A percentile compares a stretch with the other conserved stretches of the same genome.
Evolutionary conservation across 345 rosid species (phyloP).

Genomic region (Eucalyptus shirleyi): DNA sequence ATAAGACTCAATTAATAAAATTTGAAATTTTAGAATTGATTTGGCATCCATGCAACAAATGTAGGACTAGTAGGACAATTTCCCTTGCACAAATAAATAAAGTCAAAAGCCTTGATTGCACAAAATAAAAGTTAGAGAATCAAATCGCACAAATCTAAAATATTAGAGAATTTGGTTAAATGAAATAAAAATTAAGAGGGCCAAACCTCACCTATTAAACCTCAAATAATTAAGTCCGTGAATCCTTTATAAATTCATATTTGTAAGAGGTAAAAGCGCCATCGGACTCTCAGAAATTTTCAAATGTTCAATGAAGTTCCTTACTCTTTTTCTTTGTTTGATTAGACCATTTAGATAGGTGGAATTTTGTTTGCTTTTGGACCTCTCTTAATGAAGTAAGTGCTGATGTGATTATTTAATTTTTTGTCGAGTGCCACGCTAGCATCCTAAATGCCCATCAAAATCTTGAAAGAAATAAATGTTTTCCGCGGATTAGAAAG

Average conservation of each 20-base stretch:
- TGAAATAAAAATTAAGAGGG: not conserved
- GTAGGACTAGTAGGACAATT: not conserved
- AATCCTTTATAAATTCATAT: not conserved
- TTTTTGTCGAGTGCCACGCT: not conserved
- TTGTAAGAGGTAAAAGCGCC: not conserved
- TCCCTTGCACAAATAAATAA: not conserved
- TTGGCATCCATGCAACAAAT: accelerated
- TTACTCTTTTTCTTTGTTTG: too few relatives aligned
- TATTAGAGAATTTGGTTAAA: not conserved
- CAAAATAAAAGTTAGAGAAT: not conserved
- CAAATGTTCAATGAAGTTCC: not conserved
- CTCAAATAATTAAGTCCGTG: not conserved
- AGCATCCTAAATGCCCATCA: not conserved
- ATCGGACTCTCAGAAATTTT: not conserved
- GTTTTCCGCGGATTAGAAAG: not conserved
- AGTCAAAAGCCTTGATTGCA: not conserved
- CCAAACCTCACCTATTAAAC: not conserved
- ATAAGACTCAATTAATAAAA: not conserved
- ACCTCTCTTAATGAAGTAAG: not conserved
- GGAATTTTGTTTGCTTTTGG: not conserved
- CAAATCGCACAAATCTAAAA: too few relatives aligned
- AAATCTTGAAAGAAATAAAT: too few relatives aligned
- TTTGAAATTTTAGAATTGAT: too few relatives aligned
- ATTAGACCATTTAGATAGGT: too few relatives aligned
- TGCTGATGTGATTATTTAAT: too few relatives aligned